phyloP scores from a whole-genome alignment of 495 filamentous ascomycete genomes.

The Penicillium goetzii region DNA sequence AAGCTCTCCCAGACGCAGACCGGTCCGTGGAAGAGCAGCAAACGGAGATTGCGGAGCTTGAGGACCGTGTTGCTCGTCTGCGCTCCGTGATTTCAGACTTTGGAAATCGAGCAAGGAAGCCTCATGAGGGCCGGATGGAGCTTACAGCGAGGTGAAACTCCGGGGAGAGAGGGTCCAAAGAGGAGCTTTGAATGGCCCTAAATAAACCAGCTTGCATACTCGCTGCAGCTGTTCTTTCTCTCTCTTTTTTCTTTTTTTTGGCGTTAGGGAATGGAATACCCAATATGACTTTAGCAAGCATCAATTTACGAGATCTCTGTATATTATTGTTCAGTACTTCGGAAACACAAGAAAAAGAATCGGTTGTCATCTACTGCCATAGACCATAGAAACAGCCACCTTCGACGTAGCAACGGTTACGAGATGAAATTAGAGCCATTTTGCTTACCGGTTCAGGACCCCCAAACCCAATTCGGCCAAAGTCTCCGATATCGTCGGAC shows the following conservation, averaged over 20 bases:
- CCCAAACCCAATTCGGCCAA: conserved; percentile 27
- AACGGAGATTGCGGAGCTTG: conserved; percentile 74
- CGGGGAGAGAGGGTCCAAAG: neutral
- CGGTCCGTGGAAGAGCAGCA: conserved; percentile 78
- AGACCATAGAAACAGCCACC: neutral
- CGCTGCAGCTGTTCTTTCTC: neutral
- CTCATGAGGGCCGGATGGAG: neutral
- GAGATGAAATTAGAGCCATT: conserved; percentile 1
- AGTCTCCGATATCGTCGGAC: conserved; percentile 35
- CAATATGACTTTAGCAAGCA: conserved; percentile 24
- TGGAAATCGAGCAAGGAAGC: conserved; percentile 37
- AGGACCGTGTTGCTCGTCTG: conserved; percentile 65
- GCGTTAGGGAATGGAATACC: conserved; percentile 33
- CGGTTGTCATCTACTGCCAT: conserved; percentile 1
- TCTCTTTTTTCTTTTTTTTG: conserved; percentile 13
- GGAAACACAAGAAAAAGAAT: conserved; percentile 21
- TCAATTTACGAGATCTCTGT: conserved; percentile 10
- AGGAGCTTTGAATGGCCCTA: neutral
- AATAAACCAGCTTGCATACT: neutral
- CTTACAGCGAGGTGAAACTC: conserved; percentile 13
- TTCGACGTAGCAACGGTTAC: neutral
- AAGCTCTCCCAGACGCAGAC: conserved; percentile 72
- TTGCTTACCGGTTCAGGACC: conserved; percentile 8
- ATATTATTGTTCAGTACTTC: conserved; percentile 15
- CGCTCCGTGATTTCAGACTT: conserved; percentile 55